Base-by-base conservation (phyloP, 495 filamentous ascomycete genomes). In the Chaetomidium leptoderma region DNA sequence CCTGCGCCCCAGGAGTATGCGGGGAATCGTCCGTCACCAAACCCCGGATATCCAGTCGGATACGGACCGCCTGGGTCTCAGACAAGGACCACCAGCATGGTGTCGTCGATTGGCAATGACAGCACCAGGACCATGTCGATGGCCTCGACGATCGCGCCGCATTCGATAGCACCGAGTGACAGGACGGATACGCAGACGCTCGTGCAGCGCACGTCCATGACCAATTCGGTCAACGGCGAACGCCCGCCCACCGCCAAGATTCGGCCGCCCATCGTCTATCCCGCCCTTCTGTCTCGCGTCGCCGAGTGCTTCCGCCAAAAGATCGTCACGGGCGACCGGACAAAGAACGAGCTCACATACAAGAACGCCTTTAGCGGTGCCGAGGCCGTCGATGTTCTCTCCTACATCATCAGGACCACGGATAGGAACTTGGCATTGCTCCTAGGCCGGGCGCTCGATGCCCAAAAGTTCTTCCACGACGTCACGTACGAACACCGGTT, bases 381-480 rank as follows among this genome's bases (percentile, higher is more conserved):
- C 27, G 93, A 99, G 70, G 93, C 95, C 21, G 95, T 99, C 29
- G 95, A 97, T 72, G 76, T 96, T 61, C 90, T 99, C 50, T 85
- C 86, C 3, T 90, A 88, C 65, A 97, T 97, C 63, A 97, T 97
- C 68, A 88, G 92, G 70, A 99, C 95, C 0, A 95, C 87, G 11
- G 95, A 99, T 72, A 84, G 95, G 49, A 99, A 97, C 66, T 76
- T 99, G 61, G 93, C 95, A 39, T 76, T 99, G 54, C 83, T 99
- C 11, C 73, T 99, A n/a, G 95, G 95, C 44, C 82, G 95, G 61
- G 89, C 91, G 55, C 76, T 99, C 43, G 95, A 99, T 75, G 95
- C 95, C 40, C 95, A 99, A 72, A 99, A 97, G 71, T 97, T 97
- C 72, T 99, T 99, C 70, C 95, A 97, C 71, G 95, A 99, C 81